Conservation (phyloP, 2,329 filamentous ascomycete genomes). For the Fusarium incarnatum region DNA sequence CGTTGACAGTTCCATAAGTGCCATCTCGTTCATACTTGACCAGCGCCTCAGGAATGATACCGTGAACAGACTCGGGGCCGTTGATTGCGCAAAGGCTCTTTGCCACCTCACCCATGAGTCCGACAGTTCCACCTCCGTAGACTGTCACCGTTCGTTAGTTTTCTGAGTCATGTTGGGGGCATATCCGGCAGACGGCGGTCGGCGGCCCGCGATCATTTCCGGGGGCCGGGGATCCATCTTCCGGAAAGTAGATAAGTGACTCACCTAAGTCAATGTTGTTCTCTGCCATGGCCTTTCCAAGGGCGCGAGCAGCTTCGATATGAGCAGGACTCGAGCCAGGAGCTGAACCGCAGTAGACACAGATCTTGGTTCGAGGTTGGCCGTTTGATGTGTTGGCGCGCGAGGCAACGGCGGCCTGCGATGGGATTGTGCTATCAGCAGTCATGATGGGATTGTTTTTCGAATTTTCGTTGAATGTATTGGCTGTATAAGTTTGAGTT, state of each 20-base stretch:
- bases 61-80: slow-evolving; percentile 86
- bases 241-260: slow-evolving; percentile 34
- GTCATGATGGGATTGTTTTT: slow-evolving; percentile 43
- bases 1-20: slow-evolving; percentile 60
- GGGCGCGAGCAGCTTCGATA: slow-evolving; percentile 79
- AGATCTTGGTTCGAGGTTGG: slow-evolving; percentile 73
- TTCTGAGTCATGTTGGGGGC: neutral
- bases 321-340: slow-evolving; percentile 79
- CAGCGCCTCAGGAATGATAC: slow-evolving; percentile 90
- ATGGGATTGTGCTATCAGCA: slow-evolving; percentile 41
- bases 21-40: slow-evolving; percentile 80
- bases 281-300: slow-evolving; percentile 79
- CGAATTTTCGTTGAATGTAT: neutral
- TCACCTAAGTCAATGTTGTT: slow-evolving; percentile 80
- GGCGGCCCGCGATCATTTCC: slow-evolving; percentile 8
- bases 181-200: slow-evolving; percentile 3
- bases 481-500: neutral
- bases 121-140: slow-evolving; percentile 94
- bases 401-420: slow-evolving; percentile 23
- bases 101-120: slow-evolving; percentile 95
- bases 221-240: slow-evolving; percentile 1
- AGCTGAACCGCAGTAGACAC: slow-evolving; percentile 93
- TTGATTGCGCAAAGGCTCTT: slow-evolving; percentile 85
- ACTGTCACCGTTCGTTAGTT: slow-evolving; percentile 60
- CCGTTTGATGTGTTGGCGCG: slow-evolving; percentile 47